phyloP scores from a whole-genome alignment of 331 rosid genomes.

The Spiraea crenata region DNA sequence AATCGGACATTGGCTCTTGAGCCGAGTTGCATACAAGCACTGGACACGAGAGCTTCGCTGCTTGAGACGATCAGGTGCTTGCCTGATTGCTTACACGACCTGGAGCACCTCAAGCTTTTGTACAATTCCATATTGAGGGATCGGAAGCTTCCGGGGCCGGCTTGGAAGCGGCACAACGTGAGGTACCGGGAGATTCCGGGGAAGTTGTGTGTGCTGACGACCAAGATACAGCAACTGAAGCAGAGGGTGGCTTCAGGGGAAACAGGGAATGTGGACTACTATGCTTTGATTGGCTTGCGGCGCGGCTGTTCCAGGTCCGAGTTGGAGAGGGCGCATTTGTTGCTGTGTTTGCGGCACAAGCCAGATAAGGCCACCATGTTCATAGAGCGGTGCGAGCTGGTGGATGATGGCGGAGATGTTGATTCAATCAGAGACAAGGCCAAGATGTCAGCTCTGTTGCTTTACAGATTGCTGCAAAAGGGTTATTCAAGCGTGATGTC shows the following conservation, averaged over 20 bases:
- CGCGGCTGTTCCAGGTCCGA: constrained; percentile 91
- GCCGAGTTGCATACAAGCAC: constrained; percentile 79
- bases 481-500: constrained; percentile 68
- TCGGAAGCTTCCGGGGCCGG: constrained; percentile 82
- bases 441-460: constrained; percentile 67
- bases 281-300: constrained; percentile 70
- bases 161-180: constrained; percentile 79
- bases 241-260: constrained; percentile 71
- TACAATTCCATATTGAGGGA: constrained; percentile 83
- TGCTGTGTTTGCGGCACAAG: constrained; percentile 73
- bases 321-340: constrained; percentile 71
- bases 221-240: constrained; percentile 64
- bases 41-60: constrained; percentile 78
- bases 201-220: constrained; percentile 61
- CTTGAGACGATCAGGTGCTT: constrained; percentile 74
- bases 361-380: constrained; percentile 72
- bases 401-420: constrained; percentile 58
- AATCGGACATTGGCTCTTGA: constrained; percentile 76
- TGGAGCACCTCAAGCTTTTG: constrained; percentile 81
- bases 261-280: constrained; percentile 68
- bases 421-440: constrained; percentile 79
- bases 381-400: constrained; percentile 76
- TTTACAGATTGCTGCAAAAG: constrained; percentile 83
- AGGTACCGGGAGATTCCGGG: constrained; percentile 86
- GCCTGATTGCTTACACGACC: constrained; percentile 84